Conservation (phyloP, 1,284 basidiomycete species). For the Cryptococcus sp. region DNA sequence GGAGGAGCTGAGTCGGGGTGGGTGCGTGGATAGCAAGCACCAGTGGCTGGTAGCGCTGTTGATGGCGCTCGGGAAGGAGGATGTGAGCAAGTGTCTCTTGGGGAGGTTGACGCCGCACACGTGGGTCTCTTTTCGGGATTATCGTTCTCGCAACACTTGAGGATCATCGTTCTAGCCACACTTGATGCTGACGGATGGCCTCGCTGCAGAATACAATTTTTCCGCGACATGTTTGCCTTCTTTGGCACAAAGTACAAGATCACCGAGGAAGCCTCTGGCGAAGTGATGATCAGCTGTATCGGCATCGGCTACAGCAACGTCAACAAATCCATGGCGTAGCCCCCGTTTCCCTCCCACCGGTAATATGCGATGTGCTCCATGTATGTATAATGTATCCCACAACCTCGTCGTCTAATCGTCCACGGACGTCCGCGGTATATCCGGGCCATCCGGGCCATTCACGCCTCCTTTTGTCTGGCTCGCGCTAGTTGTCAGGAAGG, state of each 20-base stretch:
- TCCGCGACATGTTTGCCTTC: conserved; percentile 75
- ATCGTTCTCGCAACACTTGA: too few relatives aligned
- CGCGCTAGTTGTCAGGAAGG: too few relatives aligned
- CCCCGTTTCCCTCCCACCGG: neutral
- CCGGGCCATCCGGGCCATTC: too few relatives aligned
- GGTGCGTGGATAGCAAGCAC: conserved; percentile 87
- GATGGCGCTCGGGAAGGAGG: conserved; percentile 94
- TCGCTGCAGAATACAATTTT: conserved; percentile 73
- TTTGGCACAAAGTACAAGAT: conserved; percentile 67
- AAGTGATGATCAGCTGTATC: conserved; percentile 51
- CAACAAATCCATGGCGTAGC: conserved; percentile 51
- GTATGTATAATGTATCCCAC: neutral
- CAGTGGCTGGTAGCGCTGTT: conserved; percentile 83
- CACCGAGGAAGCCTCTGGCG: conserved; percentile 29
- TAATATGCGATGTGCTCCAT: neutral
- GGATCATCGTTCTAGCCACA: neutral
- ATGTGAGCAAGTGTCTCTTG: conserved; percentile 86
- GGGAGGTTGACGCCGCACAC: conserved; percentile 73
- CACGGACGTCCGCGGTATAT: too few relatives aligned
- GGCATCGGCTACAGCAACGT: conserved; percentile 54
- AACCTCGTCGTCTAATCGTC: neutral
- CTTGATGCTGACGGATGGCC: neutral
- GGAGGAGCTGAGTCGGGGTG: conserved; percentile 72
- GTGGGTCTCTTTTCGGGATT: conserved; percentile 55
- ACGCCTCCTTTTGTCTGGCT: too few relatives aligned